Conservation (phyloP, 192 early-diverging fungal species). For the Rhizophagus prolifer region DNA sequence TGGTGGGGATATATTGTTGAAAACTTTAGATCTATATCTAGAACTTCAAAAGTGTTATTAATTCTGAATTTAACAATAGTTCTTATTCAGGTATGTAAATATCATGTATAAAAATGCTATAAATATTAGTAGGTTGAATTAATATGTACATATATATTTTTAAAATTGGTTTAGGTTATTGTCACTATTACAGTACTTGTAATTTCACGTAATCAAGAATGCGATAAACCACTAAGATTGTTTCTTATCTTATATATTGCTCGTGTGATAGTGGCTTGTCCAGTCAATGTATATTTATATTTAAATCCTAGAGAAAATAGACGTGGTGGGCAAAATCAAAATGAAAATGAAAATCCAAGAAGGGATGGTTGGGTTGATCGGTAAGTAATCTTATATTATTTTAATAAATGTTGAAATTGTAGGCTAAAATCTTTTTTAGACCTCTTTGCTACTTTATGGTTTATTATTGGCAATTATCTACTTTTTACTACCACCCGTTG, state of each 20-base stretch:
- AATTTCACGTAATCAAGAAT: neutral
- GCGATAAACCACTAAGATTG: slow-evolving; percentile 43
- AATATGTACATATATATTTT: neutral
- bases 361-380: slow-evolving; percentile 31
- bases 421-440: slow-evolving; percentile 63
- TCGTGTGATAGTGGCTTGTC: slow-evolving; percentile 57
- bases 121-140: too few species aligned
- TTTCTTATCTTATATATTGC: slow-evolving; percentile 63
- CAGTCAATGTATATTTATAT: slow-evolving; percentile 61
- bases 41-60: slow-evolving; percentile 25
- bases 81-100: slow-evolving; percentile 21
- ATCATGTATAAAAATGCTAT: neutral
- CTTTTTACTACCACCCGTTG: slow-evolving; percentile 55
- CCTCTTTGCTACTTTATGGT: slow-evolving; percentile 62
- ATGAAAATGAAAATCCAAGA: slow-evolving; percentile 13
- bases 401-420: slow-evolving; percentile 4
- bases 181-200: slow-evolving; percentile 19
- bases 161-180: slow-evolving; percentile 10
- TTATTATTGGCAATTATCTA: slow-evolving; percentile 71
- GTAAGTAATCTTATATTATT: slow-evolving; percentile 20
- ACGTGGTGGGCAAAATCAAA: slow-evolving; percentile 11
- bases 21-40: slow-evolving; percentile 26
- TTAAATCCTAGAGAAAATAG: slow-evolving; percentile 54
- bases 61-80: slow-evolving; percentile 16
- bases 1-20: slow-evolving; percentile 17